Conservation (phyloP, 345 rosid genomes). For the Rhodomyrtus tomentosa region DNA sequence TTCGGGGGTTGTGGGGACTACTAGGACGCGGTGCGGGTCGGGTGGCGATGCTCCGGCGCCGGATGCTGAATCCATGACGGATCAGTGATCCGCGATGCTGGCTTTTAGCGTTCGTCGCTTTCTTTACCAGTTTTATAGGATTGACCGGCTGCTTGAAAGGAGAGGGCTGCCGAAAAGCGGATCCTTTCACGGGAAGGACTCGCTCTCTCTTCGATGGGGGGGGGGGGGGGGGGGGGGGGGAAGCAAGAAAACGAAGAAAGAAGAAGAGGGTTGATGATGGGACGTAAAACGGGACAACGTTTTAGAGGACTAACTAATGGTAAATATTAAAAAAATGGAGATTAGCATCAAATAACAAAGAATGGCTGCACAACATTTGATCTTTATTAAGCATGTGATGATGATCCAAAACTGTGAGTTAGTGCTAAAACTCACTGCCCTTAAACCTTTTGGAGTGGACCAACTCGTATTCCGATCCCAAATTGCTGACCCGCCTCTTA, state of each 20-base stretch:
- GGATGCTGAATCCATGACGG: not conserved
- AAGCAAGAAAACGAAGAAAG: not conserved
- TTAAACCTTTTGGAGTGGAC: not conserved
- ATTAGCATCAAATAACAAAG: not conserved
- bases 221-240: not conserved
- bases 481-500: not conserved
- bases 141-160: not conserved
- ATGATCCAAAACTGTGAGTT: not conserved
- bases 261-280: not conserved
- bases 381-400: not conserved
- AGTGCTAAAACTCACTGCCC: not conserved
- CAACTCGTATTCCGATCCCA: rapidly evolving
- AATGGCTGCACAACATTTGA: not conserved
- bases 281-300: not conserved
- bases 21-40: not conserved
- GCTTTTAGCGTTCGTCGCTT: not conserved
- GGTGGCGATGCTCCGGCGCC: not conserved
- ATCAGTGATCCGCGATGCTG: not conserved
- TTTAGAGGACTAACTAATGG: not conserved
- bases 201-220: not conserved
- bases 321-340: not conserved
- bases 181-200: not conserved
- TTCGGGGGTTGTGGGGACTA: not conserved
- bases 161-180: not conserved
- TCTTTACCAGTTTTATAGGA: not conserved